Percentiles rank a stretch among this genome's conserved stretches.
Evolutionary conservation across 306 rosid genomes (phyloP).

Genomic region (Parietaria judaica): DNA sequence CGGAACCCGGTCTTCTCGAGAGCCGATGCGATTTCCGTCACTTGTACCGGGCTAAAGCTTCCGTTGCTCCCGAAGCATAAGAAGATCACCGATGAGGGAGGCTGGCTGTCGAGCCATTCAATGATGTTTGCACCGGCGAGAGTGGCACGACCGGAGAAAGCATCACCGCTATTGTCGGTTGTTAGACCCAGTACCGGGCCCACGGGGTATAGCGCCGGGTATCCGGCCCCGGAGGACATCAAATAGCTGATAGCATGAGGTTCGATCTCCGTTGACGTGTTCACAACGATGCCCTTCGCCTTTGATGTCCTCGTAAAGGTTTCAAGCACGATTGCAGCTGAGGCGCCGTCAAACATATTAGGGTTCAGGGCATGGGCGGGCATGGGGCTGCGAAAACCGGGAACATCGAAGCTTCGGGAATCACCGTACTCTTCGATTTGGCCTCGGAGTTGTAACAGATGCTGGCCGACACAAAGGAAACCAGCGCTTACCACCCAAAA

Average conservation of each 20-base stretch:
- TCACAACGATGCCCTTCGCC: conserved; percentile 44
- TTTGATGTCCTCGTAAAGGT: conserved; percentile 32
- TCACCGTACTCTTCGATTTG: conserved; percentile 11
- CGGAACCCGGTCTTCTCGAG: conserved; percentile 37
- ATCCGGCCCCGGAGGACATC: neutral
- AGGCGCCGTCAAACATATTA: neutral
- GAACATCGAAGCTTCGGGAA: conserved; percentile 1
- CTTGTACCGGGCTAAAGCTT: conserved; percentile 37
- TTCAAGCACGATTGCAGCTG: conserved; percentile 31
- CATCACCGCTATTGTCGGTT: neutral
- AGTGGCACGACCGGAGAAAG: too few relatives aligned
- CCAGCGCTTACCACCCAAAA: conserved; percentile 35
- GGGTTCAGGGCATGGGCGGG: neutral
- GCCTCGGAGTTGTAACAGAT: conserved; percentile 21
- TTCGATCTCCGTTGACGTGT: conserved; percentile 46
- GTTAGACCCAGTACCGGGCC: neutral
- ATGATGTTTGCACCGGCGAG: conserved; percentile 33
- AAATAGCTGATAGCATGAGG: conserved; percentile 3
- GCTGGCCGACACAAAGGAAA: conserved; percentile 22
- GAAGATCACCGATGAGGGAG: conserved; percentile 36
- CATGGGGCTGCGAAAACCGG: conserved; percentile 20
- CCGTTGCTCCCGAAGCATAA: conserved; percentile 67
- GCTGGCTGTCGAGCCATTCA: conserved; percentile 51
- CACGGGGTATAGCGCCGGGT: neutral
- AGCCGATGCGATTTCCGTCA: conserved; percentile 45